phyloP scores from a whole-genome alignment of 441 rosid genomes.

The Erodium chrysanthum region DNA sequence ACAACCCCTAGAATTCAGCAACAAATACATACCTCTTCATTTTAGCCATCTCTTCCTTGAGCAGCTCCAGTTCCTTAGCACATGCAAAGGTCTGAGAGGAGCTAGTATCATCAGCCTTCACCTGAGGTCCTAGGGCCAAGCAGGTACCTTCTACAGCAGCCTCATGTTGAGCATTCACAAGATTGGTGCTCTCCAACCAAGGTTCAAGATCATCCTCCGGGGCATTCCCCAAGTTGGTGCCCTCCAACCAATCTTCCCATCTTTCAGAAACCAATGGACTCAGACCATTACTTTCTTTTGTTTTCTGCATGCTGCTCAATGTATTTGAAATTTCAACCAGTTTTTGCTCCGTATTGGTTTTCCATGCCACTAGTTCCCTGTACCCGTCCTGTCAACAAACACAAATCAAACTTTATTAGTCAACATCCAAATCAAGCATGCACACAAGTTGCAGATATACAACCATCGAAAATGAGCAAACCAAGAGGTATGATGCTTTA shows the following conservation, averaged over 20 bases:
- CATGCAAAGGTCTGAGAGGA: slow-evolving; percentile 28
- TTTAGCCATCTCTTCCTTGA: slow-evolving; percentile 47
- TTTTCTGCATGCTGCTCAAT: slow-evolving; percentile 35
- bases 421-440: neutral
- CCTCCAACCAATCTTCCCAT: slow-evolving; percentile 78
- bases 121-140: slow-evolving; percentile 21
- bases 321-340: slow-evolving; percentile 52
- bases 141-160: slow-evolving; percentile 19
- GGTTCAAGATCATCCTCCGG: slow-evolving; percentile 46
- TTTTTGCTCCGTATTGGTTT: slow-evolving; percentile 54
- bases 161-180: slow-evolving; percentile 21
- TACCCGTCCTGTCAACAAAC: slow-evolving; percentile 38
- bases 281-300: slow-evolving; percentile 40
- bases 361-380: slow-evolving; percentile 53
- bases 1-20: neutral
- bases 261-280: slow-evolving; percentile 49
- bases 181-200: slow-evolving; percentile 42
- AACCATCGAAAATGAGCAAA: neutral
- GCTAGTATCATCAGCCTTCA: slow-evolving; percentile 35
- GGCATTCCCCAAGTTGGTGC: slow-evolving; percentile 50
- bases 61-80: slow-evolving; percentile 39
- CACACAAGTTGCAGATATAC: too few relatives aligned
- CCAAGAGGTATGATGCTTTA: slow-evolving; percentile 5
- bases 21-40: slow-evolving; percentile 43
- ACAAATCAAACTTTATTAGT: neutral